A percentile compares a stretch with the other conserved stretches of the same genome.
phyloP scores from a whole-genome alignment of 2,329 filamentous ascomycete genomes.

The Microthyrium microscopicum region DNA sequence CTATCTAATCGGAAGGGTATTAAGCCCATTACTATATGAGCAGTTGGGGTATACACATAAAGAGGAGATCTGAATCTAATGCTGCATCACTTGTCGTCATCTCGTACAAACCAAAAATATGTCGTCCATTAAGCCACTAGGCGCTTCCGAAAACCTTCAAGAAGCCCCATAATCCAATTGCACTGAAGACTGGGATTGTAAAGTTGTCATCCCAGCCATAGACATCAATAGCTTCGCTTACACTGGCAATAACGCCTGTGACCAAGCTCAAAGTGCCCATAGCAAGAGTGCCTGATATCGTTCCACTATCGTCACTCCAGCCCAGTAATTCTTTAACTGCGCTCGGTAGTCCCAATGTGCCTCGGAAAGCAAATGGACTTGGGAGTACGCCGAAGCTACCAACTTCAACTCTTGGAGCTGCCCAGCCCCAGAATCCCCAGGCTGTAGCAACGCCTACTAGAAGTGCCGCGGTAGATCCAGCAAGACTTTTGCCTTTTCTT shows the following conservation, averaged over 20 bases:
- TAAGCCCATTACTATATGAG: too few species aligned
- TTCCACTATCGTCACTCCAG: conserved; percentile 39
- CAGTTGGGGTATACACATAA: too few species aligned
- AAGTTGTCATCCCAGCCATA: conserved; percentile 96
- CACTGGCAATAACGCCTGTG: conserved; percentile 76
- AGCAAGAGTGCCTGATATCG: conserved; percentile 53
- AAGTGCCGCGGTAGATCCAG: conserved; percentile 74
- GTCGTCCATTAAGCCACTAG: too few species aligned
- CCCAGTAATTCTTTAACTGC: conserved; percentile 43
- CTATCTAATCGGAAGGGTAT: too few species aligned
- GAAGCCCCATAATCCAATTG: conserved; percentile 79
- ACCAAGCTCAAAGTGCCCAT: conserved; percentile 68
- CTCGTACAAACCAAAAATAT: too few species aligned
- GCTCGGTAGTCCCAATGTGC: conserved; percentile 52
- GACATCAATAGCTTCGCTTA: conserved; percentile 78
- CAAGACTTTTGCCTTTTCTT: conserved; percentile 76
- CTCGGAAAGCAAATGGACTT: conserved; percentile 67
- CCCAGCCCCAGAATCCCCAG: conserved; percentile 71
- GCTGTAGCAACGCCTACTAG: conserved; percentile 69
- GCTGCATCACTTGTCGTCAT: too few species aligned
- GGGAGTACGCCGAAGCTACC: conserved; percentile 19
- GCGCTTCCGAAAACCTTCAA: conserved; percentile 74
- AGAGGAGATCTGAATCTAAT: too few species aligned
- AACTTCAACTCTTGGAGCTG: conserved; percentile 41
- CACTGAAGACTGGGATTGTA: conserved; percentile 85